phyloP scores from a whole-genome alignment of 495 filamentous ascomycete species.

The Melanomma pulvis-pyrius region DNA sequence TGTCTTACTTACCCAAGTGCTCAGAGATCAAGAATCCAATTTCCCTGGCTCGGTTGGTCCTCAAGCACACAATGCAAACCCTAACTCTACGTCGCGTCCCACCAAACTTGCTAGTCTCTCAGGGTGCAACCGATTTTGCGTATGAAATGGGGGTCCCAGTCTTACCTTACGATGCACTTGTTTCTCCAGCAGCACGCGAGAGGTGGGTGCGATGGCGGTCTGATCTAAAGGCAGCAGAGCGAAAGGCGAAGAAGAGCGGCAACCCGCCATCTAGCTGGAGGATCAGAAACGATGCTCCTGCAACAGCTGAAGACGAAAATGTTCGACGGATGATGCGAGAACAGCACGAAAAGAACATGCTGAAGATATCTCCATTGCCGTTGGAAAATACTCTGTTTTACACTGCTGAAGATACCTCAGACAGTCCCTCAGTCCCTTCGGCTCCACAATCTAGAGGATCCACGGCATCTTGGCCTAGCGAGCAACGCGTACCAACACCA shows the following conservation, averaged over 20 bases:
- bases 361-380: slow-evolving; percentile 33
- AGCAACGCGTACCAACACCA: slow-evolving; percentile 11
- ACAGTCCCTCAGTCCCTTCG: slow-evolving; percentile 6
- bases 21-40: slow-evolving; percentile 92
- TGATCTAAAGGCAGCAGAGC: slow-evolving; percentile 66
- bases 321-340: slow-evolving; percentile 32
- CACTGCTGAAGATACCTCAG: background rate
- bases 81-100: slow-evolving; percentile 84
- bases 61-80: slow-evolving; percentile 70
- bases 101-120: slow-evolving; percentile 84
- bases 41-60: slow-evolving; percentile 76
- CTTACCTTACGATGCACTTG: slow-evolving; percentile 68
- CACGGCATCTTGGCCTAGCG: slow-evolving; percentile 15
- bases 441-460: slow-evolving; percentile 19
- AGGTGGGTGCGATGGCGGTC: slow-evolving; percentile 75
- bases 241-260: slow-evolving; percentile 42
- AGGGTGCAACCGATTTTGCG: slow-evolving; percentile 84
- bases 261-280: slow-evolving; percentile 60
- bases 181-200: slow-evolving; percentile 72
- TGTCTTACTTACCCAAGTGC: slow-evolving; percentile 2
- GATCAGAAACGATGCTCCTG: slow-evolving; percentile 61
- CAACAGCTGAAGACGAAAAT: slow-evolving; percentile 37
- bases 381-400: slow-evolving; percentile 21
- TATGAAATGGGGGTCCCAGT: slow-evolving; percentile 71
- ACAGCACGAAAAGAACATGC: slow-evolving; percentile 39